Base-by-base conservation (phyloP, 352 stramenopile species). In the Blastocystis sp. region DNA sequence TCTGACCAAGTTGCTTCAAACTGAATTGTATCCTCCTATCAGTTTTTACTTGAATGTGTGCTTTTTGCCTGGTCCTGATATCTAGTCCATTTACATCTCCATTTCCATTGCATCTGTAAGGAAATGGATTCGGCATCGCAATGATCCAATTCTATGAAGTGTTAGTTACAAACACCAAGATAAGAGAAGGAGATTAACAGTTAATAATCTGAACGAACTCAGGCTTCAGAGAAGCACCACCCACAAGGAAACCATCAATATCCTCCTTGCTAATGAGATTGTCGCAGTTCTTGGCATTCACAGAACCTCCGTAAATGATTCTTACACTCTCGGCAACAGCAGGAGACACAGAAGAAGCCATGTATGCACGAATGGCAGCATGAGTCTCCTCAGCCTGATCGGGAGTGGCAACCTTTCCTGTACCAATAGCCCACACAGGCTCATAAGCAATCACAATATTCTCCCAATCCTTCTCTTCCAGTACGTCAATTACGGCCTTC, bases 371-470 rank as follows among this genome's bases (percentile, higher is more conserved):
- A 90, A 95, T 48, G 87, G 91, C 58, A 90, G 93, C 48, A 89
- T 92, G 91, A 89, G 95, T 91, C 91, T 97, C 53, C 90, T 98
- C 94, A 69, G 93, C 93, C 92, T 96, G 90, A 95, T 90, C 95
- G 24, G 94, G 92, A 3, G 93, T 96, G 7, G 90, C 95, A 24
- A 96, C 95, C 57, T 96, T 93, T 13, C 95, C 95, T 40, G 95
- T 98, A 75, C 95, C 96, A 91, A 98, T 98, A 42, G 96, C 96
- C 96, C 96, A 98, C 88, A 98, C 96, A 19, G 96, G 96, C 91
- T 98, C 95, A 90, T 98, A 98, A 19, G 95, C 95, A 88, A 98
- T 93, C 48, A 98, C 95, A 57, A 98, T 91, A 78, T 91, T 92
- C 51, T 91, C 90, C 48, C 94, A 92, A 17, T 94, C 90, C 70